Base-by-base conservation (phyloP, 305 asterid species). In the Vinca major region DNA sequence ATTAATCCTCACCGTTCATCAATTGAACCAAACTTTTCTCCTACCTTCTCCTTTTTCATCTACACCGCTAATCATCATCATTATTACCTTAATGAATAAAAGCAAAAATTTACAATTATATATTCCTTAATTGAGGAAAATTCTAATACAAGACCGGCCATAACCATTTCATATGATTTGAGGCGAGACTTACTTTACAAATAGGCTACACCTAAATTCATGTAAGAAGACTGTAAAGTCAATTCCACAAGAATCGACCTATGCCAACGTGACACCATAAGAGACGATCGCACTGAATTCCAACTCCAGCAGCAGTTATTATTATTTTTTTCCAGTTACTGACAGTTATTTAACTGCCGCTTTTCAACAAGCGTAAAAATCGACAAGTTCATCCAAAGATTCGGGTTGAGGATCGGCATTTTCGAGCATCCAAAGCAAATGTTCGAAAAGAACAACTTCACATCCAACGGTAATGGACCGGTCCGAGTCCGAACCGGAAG, bases 321-420 rank as follows among this genome's bases (percentile, higher is more conserved):
- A 26, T 26, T 26, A 26, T 26, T 26, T 26, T 49, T 60, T 67
- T 65, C 20, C 68, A 40, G 79, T 79, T 63, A 75, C 78, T 62
- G 76, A 57, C 74, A 55, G 80, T 69, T 49, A 62, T 26, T 26
- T 26, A 26, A 26, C 33, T 26, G 62, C 44, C 72, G 33, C 6
- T 19, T 51, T 19, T 89, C 77, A 86, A 72, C 92, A 89, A 7
- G 96, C 82, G 78, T 92, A 92, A 37, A 89, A 88, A 50, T 89
- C 92, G n/a, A 83, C 98, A 45, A 92, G 91, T 80, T 89, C 98
- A 12, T 84, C 84, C 70, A 86, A 33, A 12, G 95, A 85, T 40
- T 92, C 96, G 47, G 95, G 89, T 76, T 86, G 96, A 57, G 91
- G 95, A 81, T 92, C 98, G 69, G 89, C 96, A 75, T 92, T 89